Base-by-base conservation (phyloP, 805 yeast genomes). In the Barnettozyma californica region DNA sequence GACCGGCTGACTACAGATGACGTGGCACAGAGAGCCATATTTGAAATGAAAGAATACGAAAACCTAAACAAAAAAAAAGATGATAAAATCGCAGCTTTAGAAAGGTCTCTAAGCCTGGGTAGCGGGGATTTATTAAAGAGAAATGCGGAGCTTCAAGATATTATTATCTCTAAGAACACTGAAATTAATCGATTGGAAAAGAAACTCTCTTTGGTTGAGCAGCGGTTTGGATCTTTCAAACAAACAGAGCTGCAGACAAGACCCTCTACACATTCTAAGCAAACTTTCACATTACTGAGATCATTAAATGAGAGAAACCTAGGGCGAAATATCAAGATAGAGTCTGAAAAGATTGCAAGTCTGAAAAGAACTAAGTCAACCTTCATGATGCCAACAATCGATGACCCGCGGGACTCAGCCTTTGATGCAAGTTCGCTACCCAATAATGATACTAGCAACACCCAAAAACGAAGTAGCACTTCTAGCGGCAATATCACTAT, bases 1-100 rank as follows among this genome's bases (percentile, higher is more conserved):
- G 76, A 85, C 16, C 74, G 84, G 37, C 69, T 87, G 62, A 75
- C 80, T 47, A 83, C 91, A 1, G 96, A 88, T 61, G 91, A 84
- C 44, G 79, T 83, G 66, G 91, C 91, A 13, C 68, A 80, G 38
- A 73, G 80, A 45, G 89, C 94, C 53, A 70, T 65, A 50, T 63
- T 55, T 45, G 85, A 81, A 43, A 74, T 76, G 9, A 73, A 71
- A 46, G 74, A 69, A 11, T 69, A 75, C 16, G 66, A 69, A 34
- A 58, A 58, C 41, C 63, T 64, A 20, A 73, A 75, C 1, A 70
- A 69, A 50, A 70, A 68, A 43, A 76, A 82, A 14, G 63, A 54
- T 21, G 25, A 33, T 1, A 57, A 60, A 31, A 50, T 59, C 10
- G 23, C 25, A 11, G 19, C 34, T 1, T 47, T 61, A 29, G 56